These are phyloP conservation scores for Colletotrichum coccodes DNA, from an alignment of 2,329 filamentous ascomycete species.

Conservation along the genomic window DNA sequence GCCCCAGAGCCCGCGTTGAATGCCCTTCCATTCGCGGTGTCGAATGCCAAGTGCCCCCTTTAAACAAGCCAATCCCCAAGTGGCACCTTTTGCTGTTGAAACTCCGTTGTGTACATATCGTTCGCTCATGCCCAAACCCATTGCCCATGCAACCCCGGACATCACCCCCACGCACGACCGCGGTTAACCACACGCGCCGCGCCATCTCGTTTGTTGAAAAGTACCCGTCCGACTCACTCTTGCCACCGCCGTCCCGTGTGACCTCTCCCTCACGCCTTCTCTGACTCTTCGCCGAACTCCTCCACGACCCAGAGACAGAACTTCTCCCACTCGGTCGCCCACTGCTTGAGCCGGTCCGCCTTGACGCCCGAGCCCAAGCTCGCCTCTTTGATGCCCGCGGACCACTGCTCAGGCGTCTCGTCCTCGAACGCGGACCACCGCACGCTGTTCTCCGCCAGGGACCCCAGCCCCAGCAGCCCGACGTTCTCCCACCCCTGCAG, in stretches of 20 bases:
- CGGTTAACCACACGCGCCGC: background rate
- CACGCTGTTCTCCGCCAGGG: conserved; percentile 85
- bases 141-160: background rate
- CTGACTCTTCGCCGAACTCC: conserved; percentile 73
- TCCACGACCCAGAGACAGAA: conserved; percentile 86
- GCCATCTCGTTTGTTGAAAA: conserved; percentile 3
- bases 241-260: too few species aligned
- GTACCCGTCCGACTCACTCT: background rate
- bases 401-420: conserved; percentile 73
- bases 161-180: background rate
- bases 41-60: background rate
- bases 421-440: conserved; percentile 87
- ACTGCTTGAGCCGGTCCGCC: conserved; percentile 75
- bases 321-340: conserved; percentile 80
- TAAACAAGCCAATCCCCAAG: background rate
- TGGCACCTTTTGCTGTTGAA: conserved; percentile 18
- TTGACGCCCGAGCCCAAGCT: conserved; percentile 74
- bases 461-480: conserved; percentile 80
- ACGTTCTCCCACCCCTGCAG: conserved; percentile 87
- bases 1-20: conserved; percentile 5
- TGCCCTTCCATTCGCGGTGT: conserved; percentile 8
- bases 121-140: background rate
- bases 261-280: conserved; percentile 35
- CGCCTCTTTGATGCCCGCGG: conserved; percentile 74
- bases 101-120: conserved; percentile 7